These are phyloP conservation scores for Nepenthes alata DNA, from an alignment of 179 eudicot species.

Conservation along the genomic window DNA sequence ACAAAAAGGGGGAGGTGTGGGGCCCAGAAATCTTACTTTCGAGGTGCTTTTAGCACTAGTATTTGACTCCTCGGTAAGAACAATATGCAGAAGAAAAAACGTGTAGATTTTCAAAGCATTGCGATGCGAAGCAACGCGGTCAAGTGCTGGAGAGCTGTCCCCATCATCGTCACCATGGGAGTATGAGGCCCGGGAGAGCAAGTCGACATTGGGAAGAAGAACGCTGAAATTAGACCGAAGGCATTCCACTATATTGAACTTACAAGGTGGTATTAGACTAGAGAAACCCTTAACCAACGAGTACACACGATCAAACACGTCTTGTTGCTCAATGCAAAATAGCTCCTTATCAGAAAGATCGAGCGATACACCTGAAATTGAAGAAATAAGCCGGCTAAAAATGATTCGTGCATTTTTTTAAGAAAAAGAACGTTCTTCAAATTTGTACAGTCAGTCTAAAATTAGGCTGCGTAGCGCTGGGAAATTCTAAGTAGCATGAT, in stretches of 20 bases:
- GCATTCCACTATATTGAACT: constrained; percentile 59
- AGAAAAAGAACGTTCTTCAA: not conserved
- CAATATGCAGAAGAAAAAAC: constrained; percentile 56
- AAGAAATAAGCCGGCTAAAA: not conserved
- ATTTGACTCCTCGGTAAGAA: constrained; percentile 46
- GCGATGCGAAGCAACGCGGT: constrained; percentile 60
- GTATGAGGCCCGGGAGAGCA: constrained; percentile 31
- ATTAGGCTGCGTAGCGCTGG: not conserved
- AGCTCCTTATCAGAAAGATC: constrained; percentile 75
- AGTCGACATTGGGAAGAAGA: constrained; percentile 75
- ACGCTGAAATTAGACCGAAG: constrained; percentile 78
- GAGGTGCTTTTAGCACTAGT: constrained; percentile 19
- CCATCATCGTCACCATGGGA: constrained; percentile 19
- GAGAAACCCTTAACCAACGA: constrained; percentile 59
- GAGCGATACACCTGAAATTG: constrained; percentile 52
- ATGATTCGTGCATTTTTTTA: not conserved
- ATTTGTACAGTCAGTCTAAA: not conserved
- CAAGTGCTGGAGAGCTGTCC: constrained; percentile 20
- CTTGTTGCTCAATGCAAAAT: constrained; percentile 81
- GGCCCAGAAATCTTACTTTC: constrained; percentile 24
- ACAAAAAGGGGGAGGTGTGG: not conserved
- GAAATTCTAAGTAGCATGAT: not conserved
- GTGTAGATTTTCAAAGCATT: constrained; percentile 83
- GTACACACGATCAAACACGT: constrained; percentile 69
- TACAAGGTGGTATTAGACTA: constrained; percentile 36